Percentiles rank a stretch among this genome's conserved stretches.
phyloP scores from a whole-genome alignment of 2,329 filamentous ascomycete species.

The Diaporthe citrichinensis region DNA sequence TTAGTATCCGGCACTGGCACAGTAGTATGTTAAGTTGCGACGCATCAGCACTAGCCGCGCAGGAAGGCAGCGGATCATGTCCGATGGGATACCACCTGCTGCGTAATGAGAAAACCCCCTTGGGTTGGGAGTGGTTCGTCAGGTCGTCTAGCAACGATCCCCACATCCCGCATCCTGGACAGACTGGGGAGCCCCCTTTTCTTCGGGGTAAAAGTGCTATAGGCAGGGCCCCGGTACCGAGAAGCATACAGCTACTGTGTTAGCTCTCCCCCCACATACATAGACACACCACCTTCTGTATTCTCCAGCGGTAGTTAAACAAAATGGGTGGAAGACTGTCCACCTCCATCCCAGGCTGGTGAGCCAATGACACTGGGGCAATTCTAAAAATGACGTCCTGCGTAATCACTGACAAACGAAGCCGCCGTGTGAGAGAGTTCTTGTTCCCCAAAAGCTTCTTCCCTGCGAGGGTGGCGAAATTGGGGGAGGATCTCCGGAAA shows the following conservation, averaged over 20 bases:
- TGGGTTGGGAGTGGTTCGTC: neutral
- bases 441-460: conserved; percentile 17
- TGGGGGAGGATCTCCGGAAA: conserved; percentile 1
- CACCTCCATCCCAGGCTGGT: conserved; percentile 9
- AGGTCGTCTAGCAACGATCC: conserved; percentile 7
- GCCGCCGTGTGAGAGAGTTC: conserved; percentile 4
- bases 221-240: neutral
- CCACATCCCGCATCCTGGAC: conserved; percentile 28
- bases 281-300: neutral
- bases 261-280: neutral
- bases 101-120: neutral
- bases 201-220: conserved; percentile 9
- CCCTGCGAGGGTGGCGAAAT: neutral
- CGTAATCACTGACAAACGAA: conserved; percentile 37
- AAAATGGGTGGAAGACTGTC: neutral
- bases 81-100: conserved; percentile 21
- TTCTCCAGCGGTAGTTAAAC: conserved; percentile 21
- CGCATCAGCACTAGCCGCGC: conserved; percentile 29
- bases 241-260: neutral
- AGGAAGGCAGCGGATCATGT: conserved; percentile 32
- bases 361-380: conserved; percentile 29
- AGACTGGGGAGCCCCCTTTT: conserved; percentile 10
- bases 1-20: conserved; percentile 22
- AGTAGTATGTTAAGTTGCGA: conserved; percentile 16
- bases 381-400: conserved; percentile 25